Conservation (phyloP, 257 asterid genomes). For the Eucommia ulmoides region DNA sequence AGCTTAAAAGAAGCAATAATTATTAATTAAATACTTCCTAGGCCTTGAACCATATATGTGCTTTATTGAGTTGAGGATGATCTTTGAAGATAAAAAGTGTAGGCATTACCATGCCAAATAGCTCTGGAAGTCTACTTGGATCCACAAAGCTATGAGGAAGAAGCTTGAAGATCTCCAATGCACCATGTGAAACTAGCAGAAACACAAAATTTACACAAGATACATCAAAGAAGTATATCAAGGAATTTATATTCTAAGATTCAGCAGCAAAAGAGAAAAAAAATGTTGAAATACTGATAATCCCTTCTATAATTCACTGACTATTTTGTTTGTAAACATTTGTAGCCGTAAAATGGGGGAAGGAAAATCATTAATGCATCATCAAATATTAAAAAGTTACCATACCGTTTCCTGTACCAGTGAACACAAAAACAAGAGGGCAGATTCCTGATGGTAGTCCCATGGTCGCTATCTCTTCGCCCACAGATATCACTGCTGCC, state of each 20-base stretch:
- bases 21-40: too few species aligned
- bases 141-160: conserved; percentile 84
- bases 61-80: too few species aligned
- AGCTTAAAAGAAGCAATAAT: too few species aligned
- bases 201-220: conserved; percentile 6
- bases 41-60: too few species aligned
- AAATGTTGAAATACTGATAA: too few species aligned
- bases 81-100: too few species aligned
- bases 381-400: conserved; percentile 1
- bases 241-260: too few species aligned
- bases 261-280: background rate
- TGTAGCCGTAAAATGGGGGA: too few species aligned
- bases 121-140: conserved; percentile 59
- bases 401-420: conserved; percentile 92
- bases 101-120: conserved; percentile 43
- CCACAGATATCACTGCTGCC: conserved; percentile 88
- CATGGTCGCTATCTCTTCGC: conserved; percentile 90
- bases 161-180: conserved; percentile 85
- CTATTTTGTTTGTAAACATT: too few species aligned
- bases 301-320: too few species aligned
- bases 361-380: background rate
- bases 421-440: conserved; percentile 83
- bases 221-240: too few species aligned
- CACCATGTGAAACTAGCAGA: conserved; percentile 75
- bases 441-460: conserved; percentile 82